phyloP scores from a whole-genome alignment of 1,284 basidiomycete genomes.

The Trametes hirsuta region DNA sequence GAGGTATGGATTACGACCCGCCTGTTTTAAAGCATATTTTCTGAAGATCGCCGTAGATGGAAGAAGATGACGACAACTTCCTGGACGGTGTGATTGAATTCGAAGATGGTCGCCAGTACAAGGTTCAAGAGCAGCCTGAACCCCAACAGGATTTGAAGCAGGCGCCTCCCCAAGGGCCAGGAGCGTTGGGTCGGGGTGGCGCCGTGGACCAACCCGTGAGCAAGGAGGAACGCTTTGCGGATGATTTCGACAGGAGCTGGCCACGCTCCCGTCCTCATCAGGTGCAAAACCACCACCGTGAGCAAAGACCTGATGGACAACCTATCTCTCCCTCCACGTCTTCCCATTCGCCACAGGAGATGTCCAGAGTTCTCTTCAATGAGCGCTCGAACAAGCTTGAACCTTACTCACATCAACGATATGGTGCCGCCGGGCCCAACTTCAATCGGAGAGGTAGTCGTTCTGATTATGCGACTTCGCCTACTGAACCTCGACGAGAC shows the following conservation, averaged over 20 bases:
- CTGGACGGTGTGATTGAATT: conserved; percentile 91
- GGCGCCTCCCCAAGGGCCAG: neutral
- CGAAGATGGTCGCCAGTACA: conserved; percentile 89
- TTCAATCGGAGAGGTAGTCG: conserved; percentile 46
- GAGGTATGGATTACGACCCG: conserved; percentile 60
- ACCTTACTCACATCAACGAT: conserved; percentile 57
- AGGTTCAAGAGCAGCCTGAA: conserved; percentile 50
- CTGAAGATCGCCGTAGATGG: conserved; percentile 54
- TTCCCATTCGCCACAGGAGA: conserved; percentile 53
- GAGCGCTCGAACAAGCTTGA: conserved; percentile 87
- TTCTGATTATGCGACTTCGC: conserved; percentile 45
- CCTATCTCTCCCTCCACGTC: conserved; percentile 43
- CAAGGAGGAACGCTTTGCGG: conserved; percentile 80
- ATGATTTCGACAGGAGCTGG: conserved; percentile 95
- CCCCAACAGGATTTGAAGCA: conserved; percentile 17
- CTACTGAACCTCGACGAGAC: conserved; percentile 53
- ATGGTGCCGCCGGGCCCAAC: conserved; percentile 38
- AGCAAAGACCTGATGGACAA: conserved; percentile 42
- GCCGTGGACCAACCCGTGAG: conserved; percentile 47
- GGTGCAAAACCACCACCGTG: conserved; percentile 41
- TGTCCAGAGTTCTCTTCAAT: conserved; percentile 81
- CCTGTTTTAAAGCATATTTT: neutral
- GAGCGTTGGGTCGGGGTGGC: conserved; percentile 11
- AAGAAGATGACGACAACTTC: conserved; percentile 91
- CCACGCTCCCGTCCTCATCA: conserved; percentile 60